These are phyloP conservation scores for Rhamnella rubrinervis DNA, from an alignment of 331 rosid genomes.

Conservation along the genomic window DNA sequence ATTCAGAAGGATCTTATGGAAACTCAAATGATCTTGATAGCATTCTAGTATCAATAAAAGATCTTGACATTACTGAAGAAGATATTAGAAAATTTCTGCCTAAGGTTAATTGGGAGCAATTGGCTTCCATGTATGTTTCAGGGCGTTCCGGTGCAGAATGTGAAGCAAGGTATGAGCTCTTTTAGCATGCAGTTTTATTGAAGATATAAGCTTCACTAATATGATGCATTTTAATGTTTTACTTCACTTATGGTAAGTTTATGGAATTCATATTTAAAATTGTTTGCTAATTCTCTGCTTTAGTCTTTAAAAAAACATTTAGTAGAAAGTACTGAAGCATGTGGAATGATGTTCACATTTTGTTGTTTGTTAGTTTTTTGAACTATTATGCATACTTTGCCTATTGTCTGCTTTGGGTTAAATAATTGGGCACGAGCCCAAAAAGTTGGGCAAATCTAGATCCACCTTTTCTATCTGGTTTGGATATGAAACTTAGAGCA, in stretches of 20 bases:
- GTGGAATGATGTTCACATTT: no score
- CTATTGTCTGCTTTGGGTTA: no score
- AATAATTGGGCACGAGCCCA: no score
- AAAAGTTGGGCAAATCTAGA: no score
- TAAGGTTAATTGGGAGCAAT: conserved; percentile 75
- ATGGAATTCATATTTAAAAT: background rate
- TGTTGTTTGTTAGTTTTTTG: no score
- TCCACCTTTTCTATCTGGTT: no score
- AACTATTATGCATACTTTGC: no score
- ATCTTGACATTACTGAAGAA: conserved; percentile 55
- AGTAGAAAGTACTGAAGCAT: no score
- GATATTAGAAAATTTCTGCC: conserved; percentile 62
- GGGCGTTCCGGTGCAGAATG: conserved; percentile 86
- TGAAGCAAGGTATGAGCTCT: conserved; percentile 70
- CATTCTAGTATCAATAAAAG: conserved; percentile 54
- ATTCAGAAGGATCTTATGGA: conserved; percentile 46
- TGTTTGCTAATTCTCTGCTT: no score
- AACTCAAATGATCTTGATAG: conserved; percentile 52
- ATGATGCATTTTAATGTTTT: background rate
- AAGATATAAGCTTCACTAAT: background rate
- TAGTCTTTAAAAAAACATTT: no score
- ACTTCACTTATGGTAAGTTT: background rate
- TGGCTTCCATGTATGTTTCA: conserved; percentile 67
- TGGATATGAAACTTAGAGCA: no score
- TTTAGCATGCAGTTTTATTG: background rate